These are phyloP conservation scores for Ehretia macrophylla DNA, from an alignment of 257 asterid genomes.

Conservation along the genomic window DNA sequence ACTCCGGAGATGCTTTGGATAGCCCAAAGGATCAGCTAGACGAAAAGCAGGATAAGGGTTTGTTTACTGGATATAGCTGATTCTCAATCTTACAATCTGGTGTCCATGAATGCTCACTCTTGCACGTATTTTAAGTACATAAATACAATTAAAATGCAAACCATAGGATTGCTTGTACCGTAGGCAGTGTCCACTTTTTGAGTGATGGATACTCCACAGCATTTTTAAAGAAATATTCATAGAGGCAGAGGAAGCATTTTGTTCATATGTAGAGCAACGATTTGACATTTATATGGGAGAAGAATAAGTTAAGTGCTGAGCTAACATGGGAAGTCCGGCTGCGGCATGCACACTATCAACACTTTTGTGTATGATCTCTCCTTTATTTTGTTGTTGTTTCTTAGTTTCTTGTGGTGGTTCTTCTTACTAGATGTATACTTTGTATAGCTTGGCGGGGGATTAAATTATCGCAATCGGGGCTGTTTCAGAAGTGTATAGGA, in stretches of 20 bases:
- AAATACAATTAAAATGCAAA: conserved; percentile 12
- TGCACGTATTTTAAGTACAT: no score
- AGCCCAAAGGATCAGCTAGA: conserved; percentile 53
- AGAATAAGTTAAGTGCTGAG: no score
- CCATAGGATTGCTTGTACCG: conserved; percentile 19
- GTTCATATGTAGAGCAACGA: conserved; percentile 24
- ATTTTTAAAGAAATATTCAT: conserved; percentile 15
- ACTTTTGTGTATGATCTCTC: background rate
- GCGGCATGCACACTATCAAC: no score
- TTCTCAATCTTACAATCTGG: conserved; percentile 8
- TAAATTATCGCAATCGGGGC: conserved; percentile 16
- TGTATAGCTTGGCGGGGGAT: conserved; percentile 25
- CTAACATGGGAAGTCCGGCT: no score
- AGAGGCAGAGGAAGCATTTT: conserved; percentile 24
- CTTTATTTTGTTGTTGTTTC: conserved; percentile 4
- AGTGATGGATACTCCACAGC: no score
- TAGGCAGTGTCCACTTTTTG: conserved; percentile 29
- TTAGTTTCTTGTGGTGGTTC: conserved; percentile 5
- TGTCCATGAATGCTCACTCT: no score
- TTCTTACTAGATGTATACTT: conserved; percentile 21
- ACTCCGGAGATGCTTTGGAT: conserved; percentile 73
- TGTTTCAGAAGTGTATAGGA: conserved; percentile 36
- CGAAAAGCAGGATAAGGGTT: conserved; percentile 4
- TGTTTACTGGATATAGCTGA: conserved; percentile 8
- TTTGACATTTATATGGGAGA: conserved; percentile 5